Evolutionary conservation across 1,139 yeast species (phyloP).

Genomic region (Chernovozyma aurita): DNA sequence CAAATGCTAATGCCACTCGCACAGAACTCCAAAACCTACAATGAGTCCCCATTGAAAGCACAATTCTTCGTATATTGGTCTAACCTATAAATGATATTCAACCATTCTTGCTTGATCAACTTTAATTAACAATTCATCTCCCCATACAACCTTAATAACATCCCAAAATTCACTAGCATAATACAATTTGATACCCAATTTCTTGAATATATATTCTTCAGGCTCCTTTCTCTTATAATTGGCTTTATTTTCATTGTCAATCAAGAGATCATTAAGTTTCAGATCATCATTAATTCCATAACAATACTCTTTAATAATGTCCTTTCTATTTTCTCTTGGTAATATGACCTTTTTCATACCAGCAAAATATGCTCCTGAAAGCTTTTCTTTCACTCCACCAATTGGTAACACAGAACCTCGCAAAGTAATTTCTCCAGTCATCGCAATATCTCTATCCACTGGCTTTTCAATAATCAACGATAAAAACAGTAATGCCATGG

Average conservation of each 20-base stretch:
- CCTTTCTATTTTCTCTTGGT: constrained; percentile 69
- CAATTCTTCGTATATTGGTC: no score
- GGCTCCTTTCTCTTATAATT: constrained; percentile 32
- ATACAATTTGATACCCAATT: constrained; percentile 51
- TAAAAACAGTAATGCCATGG: constrained; percentile 77
- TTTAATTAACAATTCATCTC: constrained; percentile 31
- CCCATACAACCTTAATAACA: constrained; percentile 69
- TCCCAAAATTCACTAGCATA: constrained; percentile 81
- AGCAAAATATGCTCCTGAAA: constrained; percentile 78
- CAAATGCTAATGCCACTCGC: no score
- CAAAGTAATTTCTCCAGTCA: constrained; percentile 92
- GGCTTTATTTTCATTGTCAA: constrained; percentile 26
- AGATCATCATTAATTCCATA: constrained; percentile 30
- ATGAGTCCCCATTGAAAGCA: no score
- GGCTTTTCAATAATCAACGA: constrained; percentile 67
- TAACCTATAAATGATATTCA: constrained; percentile 35
- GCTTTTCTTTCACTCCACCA: constrained; percentile 84
- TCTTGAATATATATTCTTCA: constrained; percentile 43
- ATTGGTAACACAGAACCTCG: constrained; percentile 84
- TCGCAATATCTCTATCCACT: constrained; percentile 68
- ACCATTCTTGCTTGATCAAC: constrained; percentile 27
- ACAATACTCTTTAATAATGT: constrained; percentile 58
- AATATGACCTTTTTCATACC: constrained; percentile 56
- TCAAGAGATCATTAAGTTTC: constrained; percentile 31
- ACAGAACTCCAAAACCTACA: no score